Evolutionary conservation across 1,284 basidiomycete species (phyloP), one percentile per base, ranked within the genome.

Genomic region (Schizophyllum amplum): DNA sequence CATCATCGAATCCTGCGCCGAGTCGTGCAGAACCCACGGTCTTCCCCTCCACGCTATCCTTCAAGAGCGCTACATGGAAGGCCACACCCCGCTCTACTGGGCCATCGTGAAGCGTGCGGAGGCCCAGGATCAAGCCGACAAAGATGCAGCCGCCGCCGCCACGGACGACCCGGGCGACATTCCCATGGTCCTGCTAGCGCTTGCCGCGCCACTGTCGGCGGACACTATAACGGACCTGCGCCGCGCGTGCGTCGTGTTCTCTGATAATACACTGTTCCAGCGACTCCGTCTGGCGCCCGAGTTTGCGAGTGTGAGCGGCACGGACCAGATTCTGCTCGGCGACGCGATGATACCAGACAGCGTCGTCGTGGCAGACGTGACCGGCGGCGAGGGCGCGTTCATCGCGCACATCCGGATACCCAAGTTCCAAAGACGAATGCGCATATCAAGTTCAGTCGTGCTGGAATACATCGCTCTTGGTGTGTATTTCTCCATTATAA

Each of bases 351-450:
- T 57, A 6, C 61, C 59, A 4, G 61, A 62, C 53, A 54, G 56
- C 4, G 59, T 62, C 23, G 23, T 22, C 1, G 61, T 62, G 4
- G 56, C 60, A 27, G 59, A 62, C 24, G 52, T 59, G 5, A 51
- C 51, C 6, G 51, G 56, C 11, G 55, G 56, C 11, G 55, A 57
- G 22, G 57, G 57, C 48, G 59, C 61, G n/a, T 60, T 62, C 47
- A 54, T 50, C 20, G 57, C 60, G 20, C 59, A 62, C 52, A 58
- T 62, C 20, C 22, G 51, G 25, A 17, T 62, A 15, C 52, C 56
- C 42, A 57, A 58, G n/a, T 62, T 62, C 55, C 61, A 62, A 49
- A 60, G 54, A 24, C 56, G 61, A n/a, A 60, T 62, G 61, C 59
- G 51, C 42, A 53, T 62, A 11, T 51, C 59, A 26, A 57, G 59